Conservation (phyloP, 1,284 basidiomycete genomes). For the Naganishia sp. region DNA sequence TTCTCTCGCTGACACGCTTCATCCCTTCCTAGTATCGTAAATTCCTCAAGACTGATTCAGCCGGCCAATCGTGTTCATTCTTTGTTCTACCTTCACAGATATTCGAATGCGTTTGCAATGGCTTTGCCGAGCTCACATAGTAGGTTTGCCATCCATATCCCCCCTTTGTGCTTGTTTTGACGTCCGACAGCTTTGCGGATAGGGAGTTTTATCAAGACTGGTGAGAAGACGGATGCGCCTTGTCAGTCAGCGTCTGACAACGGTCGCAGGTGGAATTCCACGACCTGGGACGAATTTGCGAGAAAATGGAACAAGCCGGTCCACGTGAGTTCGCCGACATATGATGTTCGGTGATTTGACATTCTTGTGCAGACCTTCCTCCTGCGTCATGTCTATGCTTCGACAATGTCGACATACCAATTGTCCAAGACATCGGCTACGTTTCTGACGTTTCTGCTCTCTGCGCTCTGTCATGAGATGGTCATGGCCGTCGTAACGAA, state of each 20-base stretch:
- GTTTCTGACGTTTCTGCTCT: constrained; percentile 86
- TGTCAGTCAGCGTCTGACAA: background rate
- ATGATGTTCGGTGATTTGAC: background rate
- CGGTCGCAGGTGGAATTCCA: constrained; percentile 82
- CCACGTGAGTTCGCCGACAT: constrained; percentile 40
- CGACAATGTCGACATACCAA: constrained; percentile 74
- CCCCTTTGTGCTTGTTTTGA: too few species aligned
- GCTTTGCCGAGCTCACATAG: constrained; percentile 87
- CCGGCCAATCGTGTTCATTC: constrained; percentile 61
- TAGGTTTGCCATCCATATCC: constrained; percentile 51
- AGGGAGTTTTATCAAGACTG: constrained; percentile 96
- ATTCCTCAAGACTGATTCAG: background rate
- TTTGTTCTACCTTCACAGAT: constrained; percentile 63
- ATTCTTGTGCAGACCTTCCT: constrained; percentile 77
- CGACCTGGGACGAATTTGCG: constrained; percentile 93
- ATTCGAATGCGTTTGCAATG: constrained; percentile 90
- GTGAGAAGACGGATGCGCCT: constrained; percentile 43
- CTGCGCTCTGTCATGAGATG: constrained; percentile 85
- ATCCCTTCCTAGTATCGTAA: constrained; percentile 11
- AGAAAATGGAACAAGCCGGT: constrained; percentile 87
- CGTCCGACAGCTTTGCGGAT: constrained; percentile 74
- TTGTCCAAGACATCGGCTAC: constrained; percentile 77
- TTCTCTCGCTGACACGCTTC: constrained; percentile 59
- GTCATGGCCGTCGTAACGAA: constrained; percentile 95
- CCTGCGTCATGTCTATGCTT: constrained; percentile 89